Percentiles rank a stretch among this genome's conserved stretches.
These are phyloP conservation scores for Xerocomus minutiporus DNA, from an alignment of 1,284 basidiomycete species.

Conservation along the genomic window DNA sequence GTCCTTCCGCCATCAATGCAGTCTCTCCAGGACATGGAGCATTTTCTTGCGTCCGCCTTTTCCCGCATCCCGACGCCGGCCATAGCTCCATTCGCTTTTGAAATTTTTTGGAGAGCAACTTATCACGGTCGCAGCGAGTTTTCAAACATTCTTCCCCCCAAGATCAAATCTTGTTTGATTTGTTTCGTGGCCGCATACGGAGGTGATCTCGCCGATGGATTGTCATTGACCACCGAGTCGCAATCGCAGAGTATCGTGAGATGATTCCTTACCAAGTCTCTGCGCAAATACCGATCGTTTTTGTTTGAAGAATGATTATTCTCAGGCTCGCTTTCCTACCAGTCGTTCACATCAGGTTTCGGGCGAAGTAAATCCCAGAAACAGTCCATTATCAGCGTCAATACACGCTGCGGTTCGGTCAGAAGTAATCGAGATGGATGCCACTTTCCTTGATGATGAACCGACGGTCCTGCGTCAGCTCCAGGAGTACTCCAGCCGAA, in stretches of 20 bases:
- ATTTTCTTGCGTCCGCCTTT: slow-evolving; percentile 47
- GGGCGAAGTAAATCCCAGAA: background rate
- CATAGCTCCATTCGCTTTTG: slow-evolving; percentile 47
- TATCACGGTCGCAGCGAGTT: slow-evolving; percentile 40
- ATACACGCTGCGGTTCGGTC: background rate
- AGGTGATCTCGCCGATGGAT: slow-evolving; percentile 39
- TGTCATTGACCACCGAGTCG: slow-evolving; percentile 36
- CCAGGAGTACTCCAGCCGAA: slow-evolving; percentile 16
- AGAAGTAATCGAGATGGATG: slow-evolving; percentile 1
- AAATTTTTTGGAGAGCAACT: slow-evolving; percentile 46
- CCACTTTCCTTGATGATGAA: slow-evolving; percentile 10
- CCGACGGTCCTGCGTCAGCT: slow-evolving; percentile 16
- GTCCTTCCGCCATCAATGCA: slow-evolving; percentile 36
- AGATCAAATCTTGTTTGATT: slow-evolving; percentile 38
- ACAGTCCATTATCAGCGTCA: background rate
- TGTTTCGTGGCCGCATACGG: slow-evolving; percentile 39
- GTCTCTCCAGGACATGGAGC: slow-evolving; percentile 37
- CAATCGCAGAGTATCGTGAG: slow-evolving; percentile 36
- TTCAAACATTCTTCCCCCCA: slow-evolving; percentile 33
- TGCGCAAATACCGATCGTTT: slow-evolving; percentile 9
- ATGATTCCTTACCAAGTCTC: slow-evolving; percentile 12
- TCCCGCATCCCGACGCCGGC: slow-evolving; percentile 42
- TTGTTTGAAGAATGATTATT: slow-evolving; percentile 15
- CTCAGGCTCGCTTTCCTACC: slow-evolving; percentile 1
- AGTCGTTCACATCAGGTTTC: background rate